Evolutionary conservation across 1,139 yeast species (phyloP).

Genomic region (Geotrichum carabidarum): DNA sequence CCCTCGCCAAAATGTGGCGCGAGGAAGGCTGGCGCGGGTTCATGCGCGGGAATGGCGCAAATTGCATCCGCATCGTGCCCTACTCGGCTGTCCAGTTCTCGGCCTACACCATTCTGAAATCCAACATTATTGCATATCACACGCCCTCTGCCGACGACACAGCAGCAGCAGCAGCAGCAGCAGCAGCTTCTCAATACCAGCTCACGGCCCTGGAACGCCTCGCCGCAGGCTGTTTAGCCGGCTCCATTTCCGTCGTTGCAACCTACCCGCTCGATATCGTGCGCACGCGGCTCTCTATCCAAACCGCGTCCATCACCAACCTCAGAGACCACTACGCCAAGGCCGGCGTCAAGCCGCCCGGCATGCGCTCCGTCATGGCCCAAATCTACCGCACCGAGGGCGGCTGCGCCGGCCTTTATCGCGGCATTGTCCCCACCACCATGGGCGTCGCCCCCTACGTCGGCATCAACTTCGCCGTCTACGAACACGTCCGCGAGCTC

Average conservation of each 20-base stretch:
- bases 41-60: constrained; percentile 84
- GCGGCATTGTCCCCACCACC: constrained; percentile 84
- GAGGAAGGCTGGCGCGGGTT: constrained; percentile 90
- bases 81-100: constrained; percentile 93
- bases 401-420: constrained; percentile 68
- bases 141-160: background rate
- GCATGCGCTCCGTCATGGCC: constrained; percentile 54
- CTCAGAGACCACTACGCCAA: constrained; percentile 44
- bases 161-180: background rate
- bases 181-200: background rate
- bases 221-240: constrained; percentile 75
- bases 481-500: constrained; percentile 68
- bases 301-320: constrained; percentile 70
- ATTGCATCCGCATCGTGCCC: constrained; percentile 86
- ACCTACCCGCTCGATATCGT: constrained; percentile 92
- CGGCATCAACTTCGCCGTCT: constrained; percentile 85
- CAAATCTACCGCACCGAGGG: constrained; percentile 73
- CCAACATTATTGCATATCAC: constrained; percentile 19
- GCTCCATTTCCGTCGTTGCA: constrained; percentile 69
- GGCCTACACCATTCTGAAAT: constrained; percentile 71
- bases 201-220: constrained; percentile 55
- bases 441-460: constrained; percentile 96
- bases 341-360: constrained; percentile 47
- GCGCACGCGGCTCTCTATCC: constrained; percentile 81
- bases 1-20: constrained; percentile 70